Evolutionary conservation across 352 stramenopile genomes (phyloP), one percentile per base, ranked within the genome.

Genomic region (Pythium myriotylum): DNA sequence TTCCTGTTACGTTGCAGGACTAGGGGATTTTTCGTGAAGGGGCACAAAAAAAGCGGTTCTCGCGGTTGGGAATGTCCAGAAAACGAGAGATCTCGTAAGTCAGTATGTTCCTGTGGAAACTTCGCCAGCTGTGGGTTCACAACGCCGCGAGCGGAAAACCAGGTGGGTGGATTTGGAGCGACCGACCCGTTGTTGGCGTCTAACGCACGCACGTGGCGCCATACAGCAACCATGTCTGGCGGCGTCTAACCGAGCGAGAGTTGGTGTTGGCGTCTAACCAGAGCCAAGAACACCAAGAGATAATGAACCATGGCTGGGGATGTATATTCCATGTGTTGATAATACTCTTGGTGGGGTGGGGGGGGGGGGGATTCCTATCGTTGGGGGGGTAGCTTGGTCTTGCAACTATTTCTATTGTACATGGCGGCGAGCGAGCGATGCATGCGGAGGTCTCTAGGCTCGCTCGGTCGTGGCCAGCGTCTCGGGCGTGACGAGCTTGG

Each of bases 401-500:
- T 35, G 26, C 37, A 35, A 54, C 47, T 54, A 54, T 54, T 35
- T 54, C 47, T 54, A 54, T 54, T 54, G 47, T 54, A 54, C 47
- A 54, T 26, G 42, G 40, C 14, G 42, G 42, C 14, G 42, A 19
- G 14, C 13, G 13, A 43, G 37, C 13, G 37, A 40, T 40, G 33
- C 8, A 40, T 14, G 37, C 3, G 13, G 17, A 20, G 5, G 7
- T 17, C 37, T 43, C 37, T 43, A 58, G 26, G 17, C 17, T 50
- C 23, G 43, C 35, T 48, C 53, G 7, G 22, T 23, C 3, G 22
- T 41, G 1, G 52, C 23, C 4, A 54, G 13, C 9, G 48, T 26
- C 17, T 65, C 56, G 14, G 52, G 47, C 6, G 56, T 68, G 19
- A 88, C 67, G 4, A 59, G 81, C 76, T 92, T 92, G 67, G 55